Evolutionary conservation across 352 stramenopile genomes (phyloP), one percentile per base, ranked within the genome.

Genomic region (Thalassiosira hispida): DNA sequence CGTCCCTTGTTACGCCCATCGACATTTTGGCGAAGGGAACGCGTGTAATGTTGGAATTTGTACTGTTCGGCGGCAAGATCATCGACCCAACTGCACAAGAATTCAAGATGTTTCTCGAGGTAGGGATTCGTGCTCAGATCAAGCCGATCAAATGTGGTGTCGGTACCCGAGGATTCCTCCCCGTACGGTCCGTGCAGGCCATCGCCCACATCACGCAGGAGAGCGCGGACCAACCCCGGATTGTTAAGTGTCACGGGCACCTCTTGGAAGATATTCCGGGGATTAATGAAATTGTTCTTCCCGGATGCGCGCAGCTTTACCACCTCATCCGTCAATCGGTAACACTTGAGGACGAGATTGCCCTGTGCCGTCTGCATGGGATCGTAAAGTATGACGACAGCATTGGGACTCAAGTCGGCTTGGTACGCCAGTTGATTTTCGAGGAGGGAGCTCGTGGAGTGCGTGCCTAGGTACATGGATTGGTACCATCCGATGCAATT

Each of bases 401-500:
- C 96, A 79, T 98, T 98, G 55, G 97, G 94, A 49, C 96, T 96
- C 12, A 99, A 92, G 68, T 98, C 96, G 44, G 97, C 96, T 90
- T 99, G 97, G 87, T 98, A 98, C 73, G 96, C 93, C 71, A 98
- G 97, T 90, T 98, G 96, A 83, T 95, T 96, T 83, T 98, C 94
- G 44, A 99, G 93, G 44, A 98, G 91, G n/a, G 91, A 90, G 18
- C 91, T 90, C 44, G 96, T 98, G 71, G 95, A 98, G 86, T 98
- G 98, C 27, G 97, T 97, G 18, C 96, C 96, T 77, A 98, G 95
- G 83, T 97, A 95, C 80, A 98, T 97, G 31, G 95, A 98, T 83
- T 98, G 96, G 90, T 99, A 99, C 96, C 97, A 99, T 31, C 97
- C 97, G 59, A 99, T 95, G 85, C 97, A 98, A 89, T 99, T 99